Evolutionary conservation across 257 asterid genomes (phyloP).

Genomic region (Paulownia fortunei): DNA sequence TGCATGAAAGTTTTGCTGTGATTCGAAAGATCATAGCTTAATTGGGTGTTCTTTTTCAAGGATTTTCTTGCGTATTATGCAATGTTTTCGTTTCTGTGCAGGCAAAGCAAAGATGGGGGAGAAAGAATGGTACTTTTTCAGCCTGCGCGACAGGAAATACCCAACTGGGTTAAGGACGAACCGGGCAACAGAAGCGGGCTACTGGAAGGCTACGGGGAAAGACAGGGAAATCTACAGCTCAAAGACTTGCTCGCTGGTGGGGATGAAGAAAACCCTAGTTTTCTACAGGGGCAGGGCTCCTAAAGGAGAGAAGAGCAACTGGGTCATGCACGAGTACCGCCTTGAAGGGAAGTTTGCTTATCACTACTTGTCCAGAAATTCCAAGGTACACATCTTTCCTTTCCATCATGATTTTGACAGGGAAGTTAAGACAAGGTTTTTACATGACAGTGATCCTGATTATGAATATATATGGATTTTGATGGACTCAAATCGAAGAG

Average conservation of each 20-base stretch:
- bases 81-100: conserved; percentile 18
- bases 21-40: too few relatives aligned
- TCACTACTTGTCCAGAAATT: conserved; percentile 66
- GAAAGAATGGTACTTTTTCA: conserved; percentile 94
- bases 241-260: conserved; percentile 68
- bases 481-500: too few relatives aligned
- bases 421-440: too few relatives aligned
- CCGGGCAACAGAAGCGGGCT: conserved; percentile 94
- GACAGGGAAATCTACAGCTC: conserved; percentile 87
- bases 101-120: conserved; percentile 89
- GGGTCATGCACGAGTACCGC: conserved; percentile 98
- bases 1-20: too few relatives aligned
- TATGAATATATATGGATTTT: too few relatives aligned
- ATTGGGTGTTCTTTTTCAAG: too few relatives aligned
- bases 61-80: not conserved
- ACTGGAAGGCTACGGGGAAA: conserved; percentile 97
- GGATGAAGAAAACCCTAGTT: conserved; percentile 99
- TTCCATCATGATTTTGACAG: too few relatives aligned
- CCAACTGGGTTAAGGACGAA: conserved; percentile 91
- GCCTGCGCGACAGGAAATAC: conserved; percentile 82
- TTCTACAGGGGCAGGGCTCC: conserved; percentile 92
- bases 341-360: conserved; percentile 88
- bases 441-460: too few relatives aligned
- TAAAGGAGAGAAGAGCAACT: conserved; percentile 79
- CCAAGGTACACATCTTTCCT: conserved; percentile 57